Percentiles rank a stretch among this genome's conserved stretches.
These are phyloP conservation scores for Amylostereum chailletii DNA, from an alignment of 1,284 basidiomycete genomes.

Conservation along the genomic window DNA sequence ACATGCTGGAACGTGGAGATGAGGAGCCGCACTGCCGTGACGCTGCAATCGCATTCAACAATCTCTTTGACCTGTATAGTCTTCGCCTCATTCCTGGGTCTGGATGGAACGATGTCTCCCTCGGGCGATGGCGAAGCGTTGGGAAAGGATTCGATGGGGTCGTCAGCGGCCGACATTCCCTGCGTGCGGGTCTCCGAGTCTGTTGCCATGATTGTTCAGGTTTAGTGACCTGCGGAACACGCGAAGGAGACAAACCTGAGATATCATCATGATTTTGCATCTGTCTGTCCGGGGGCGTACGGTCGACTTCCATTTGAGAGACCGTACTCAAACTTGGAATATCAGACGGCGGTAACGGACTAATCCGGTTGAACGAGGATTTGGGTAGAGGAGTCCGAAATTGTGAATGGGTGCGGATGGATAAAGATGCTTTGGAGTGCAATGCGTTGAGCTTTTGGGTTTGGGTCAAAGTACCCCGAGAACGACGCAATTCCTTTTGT, in stretches of 20 bases:
- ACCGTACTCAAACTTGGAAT: constrained; percentile 1
- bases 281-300: constrained; percentile 26
- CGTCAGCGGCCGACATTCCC: constrained; percentile 15
- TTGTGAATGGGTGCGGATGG: no score
- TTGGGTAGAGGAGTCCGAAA: background rate
- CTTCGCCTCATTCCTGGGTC: constrained; percentile 6
- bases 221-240: background rate
- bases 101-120: background rate
- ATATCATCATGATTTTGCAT: constrained; percentile 29
- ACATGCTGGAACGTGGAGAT: no score
- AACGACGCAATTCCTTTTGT: no score
- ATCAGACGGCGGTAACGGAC: constrained; percentile 31
- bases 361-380: constrained; percentile 2
- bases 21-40: constrained; percentile 30
- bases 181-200: constrained; percentile 15
- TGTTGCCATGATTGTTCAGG: no score
- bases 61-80: constrained; percentile 11
- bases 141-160: constrained; percentile 30
- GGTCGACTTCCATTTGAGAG: no score
- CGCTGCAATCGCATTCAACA: constrained; percentile 56
- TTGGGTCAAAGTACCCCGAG: no score
- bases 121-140: constrained; percentile 1
- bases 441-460: no score
- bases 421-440: no score
- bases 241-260: constrained; percentile 24